Conservation (phyloP, 176 grass and related monocot species). For the Carex cristatella region DNA sequence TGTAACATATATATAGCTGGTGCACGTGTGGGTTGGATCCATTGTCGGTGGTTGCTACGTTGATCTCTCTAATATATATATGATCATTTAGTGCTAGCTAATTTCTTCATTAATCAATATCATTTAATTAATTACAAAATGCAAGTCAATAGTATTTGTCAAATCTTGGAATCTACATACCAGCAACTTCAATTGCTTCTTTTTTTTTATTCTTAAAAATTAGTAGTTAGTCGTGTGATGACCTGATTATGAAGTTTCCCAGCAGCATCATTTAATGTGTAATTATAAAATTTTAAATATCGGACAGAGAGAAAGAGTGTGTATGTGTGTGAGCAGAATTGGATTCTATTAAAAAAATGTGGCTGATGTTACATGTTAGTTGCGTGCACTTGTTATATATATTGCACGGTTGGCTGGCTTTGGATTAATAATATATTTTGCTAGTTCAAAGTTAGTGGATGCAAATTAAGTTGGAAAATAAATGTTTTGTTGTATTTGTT, state of each 20-base stretch:
- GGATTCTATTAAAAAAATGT: not conserved
- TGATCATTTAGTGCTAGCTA: slow-evolving; percentile 11
- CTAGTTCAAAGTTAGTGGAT: not conserved
- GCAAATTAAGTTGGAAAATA: not conserved
- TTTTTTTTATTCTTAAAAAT: not conserved
- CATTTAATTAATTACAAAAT: not conserved
- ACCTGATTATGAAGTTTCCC: not conserved
- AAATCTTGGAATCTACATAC: not conserved
- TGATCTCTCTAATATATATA: not conserved
- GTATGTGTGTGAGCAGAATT: not conserved
- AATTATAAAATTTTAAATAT: not conserved
- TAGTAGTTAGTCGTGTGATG: slow-evolving; percentile 2
- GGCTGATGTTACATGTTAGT: not conserved
- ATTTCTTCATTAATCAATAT: not conserved
- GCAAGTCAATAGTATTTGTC: slow-evolving; percentile 17
- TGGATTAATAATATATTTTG: not conserved
- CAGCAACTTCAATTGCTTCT: not conserved
- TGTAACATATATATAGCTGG: not conserved
- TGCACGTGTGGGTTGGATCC: slow-evolving; percentile 25
- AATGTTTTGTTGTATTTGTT: not conserved
- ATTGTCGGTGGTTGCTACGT: slow-evolving; percentile 10
- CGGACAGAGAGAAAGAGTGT: not conserved
- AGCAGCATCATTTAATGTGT: not conserved
- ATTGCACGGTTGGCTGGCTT: slow-evolving; percentile 13
- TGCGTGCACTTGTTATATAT: slow-evolving; percentile 4